These are phyloP conservation scores for Dothidotthia symphoricarpi DNA, from an alignment of 2,329 filamentous ascomycete genomes.

Conservation along the genomic window DNA sequence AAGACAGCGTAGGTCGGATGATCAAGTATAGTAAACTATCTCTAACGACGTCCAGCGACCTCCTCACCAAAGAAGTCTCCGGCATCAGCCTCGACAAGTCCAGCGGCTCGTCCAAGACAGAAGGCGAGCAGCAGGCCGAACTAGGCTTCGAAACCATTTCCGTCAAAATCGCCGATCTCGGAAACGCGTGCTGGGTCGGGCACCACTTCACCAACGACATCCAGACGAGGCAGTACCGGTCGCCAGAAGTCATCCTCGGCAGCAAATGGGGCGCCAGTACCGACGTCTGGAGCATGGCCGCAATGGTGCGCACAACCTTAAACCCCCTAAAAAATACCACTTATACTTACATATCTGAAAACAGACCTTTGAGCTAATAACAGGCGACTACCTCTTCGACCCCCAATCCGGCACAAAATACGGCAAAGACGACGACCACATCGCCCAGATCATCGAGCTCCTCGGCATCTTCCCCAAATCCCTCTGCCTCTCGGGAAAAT, in stretches of 20 bases:
- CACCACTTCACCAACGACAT: conserved; percentile 99
- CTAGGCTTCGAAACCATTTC: conserved; percentile 76
- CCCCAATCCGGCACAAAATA: conserved; percentile 98
- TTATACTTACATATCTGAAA: not conserved
- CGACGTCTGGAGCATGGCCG: conserved; percentile 99
- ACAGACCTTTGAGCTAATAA: conserved; percentile 97
- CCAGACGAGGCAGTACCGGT: conserved; percentile 94
- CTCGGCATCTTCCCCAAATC: conserved; percentile 91
- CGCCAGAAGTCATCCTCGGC: conserved; percentile 93
- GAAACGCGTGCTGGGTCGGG: conserved; percentile 97
- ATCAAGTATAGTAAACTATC: too few species aligned
- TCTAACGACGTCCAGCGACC: conserved; percentile 59
- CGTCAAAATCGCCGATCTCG: conserved; percentile 97
- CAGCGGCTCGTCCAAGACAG: conserved; percentile 51
- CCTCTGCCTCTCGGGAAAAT: conserved; percentile 88
- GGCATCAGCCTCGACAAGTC: conserved; percentile 84
- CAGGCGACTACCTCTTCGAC: conserved; percentile 97
- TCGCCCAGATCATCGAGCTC: conserved; percentile 97
- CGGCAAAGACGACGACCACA: conserved; percentile 98
- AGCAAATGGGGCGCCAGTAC: conserved; percentile 99
- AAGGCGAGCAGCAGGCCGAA: conserved; percentile 55
- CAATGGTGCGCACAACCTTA: conserved; percentile 70
- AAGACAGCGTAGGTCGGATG: conserved; percentile 90
- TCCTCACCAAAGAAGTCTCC: conserved; percentile 88
- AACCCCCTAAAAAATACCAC: not conserved